Evolutionary conservation across 345 rosid genomes (phyloP), one percentile per base, ranked within the genome.

Genomic region (Aquilaria malaccensis): DNA sequence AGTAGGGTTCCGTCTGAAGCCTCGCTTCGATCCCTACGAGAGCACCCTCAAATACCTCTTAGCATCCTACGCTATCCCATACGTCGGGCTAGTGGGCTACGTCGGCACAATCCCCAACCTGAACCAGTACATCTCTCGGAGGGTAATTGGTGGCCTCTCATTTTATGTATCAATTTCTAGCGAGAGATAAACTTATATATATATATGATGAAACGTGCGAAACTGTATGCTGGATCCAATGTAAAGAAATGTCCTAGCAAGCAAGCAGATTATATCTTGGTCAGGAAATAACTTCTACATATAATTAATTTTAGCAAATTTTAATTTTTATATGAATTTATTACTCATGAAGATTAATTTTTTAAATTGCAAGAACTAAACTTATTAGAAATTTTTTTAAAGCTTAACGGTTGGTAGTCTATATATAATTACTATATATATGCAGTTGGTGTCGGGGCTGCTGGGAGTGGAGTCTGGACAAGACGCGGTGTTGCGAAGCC

Each of bases 391-490:
- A 22, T 22, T 22, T 22, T 22, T 22, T 22, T 22, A 22, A 22
- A 22, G 22, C 22, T 22, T 22, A 22, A 22, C 22, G 22, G 22
- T 22, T 22, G 22, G 22, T 22, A 22, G 22, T 22, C 22, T 22
- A 22, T 22, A 22, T 22, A 22, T 22, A 22, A 22, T 22, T 22
- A 22, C 22, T 22, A 22, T 22, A 22, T 22, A 22, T 22, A 22
- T 2, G 10, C 56, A 84, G 90, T 77, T 88, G 49, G 85, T 79
- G 2, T 80, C 84, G 1, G 65, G 70, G 5, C 70, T 88, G 14
- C 62, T 84, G 66, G 93, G 85, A 0, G 84, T 79, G 55, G 96
- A 86, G 67, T 55, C 90, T 2, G 90, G 84, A 29, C 93, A 89
- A 67, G 96, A 88, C 63, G 87, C 77, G 9, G 87, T 76, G 10